phyloP scores from a whole-genome alignment of 306 rosid genomes.

The Herpetospermum pedunculosum region DNA sequence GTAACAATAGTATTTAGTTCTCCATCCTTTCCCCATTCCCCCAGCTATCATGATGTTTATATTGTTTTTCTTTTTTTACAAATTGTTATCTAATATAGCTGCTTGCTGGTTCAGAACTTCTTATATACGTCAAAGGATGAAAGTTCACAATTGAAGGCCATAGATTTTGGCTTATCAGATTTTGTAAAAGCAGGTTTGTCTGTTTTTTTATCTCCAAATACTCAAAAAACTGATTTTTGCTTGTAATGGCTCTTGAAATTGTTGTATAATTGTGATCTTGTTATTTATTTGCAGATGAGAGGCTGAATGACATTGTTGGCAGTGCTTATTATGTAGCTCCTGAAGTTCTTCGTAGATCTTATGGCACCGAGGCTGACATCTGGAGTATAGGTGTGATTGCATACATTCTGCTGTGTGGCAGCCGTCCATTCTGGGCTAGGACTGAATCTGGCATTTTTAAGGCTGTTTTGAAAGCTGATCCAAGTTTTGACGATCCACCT shows the following conservation, averaged over 20 bases:
- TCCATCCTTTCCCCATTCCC: neutral
- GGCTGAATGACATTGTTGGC: conserved; percentile 90
- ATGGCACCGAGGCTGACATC: conserved; percentile 79
- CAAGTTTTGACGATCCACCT: conserved; percentile 76
- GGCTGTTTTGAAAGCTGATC: conserved; percentile 80
- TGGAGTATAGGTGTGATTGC: conserved; percentile 99
- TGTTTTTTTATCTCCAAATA: neutral
- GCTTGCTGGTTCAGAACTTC: conserved; percentile 63
- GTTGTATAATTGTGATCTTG: conserved; percentile 8
- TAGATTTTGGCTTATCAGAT: conserved; percentile 95
- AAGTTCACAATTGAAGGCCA: conserved; percentile 80
- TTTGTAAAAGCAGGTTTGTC: conserved; percentile 73
- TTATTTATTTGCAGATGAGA: conserved; percentile 58
- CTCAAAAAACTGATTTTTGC: neutral
- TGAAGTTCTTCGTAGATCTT: conserved; percentile 85
- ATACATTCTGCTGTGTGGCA: conserved; percentile 80
- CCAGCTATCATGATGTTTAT: neutral
- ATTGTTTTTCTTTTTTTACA: conserved; percentile 6
- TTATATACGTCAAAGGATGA: conserved; percentile 67
- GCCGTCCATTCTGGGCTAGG: conserved; percentile 98
- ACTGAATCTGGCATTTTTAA: conserved; percentile 92
- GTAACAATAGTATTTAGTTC: neutral
- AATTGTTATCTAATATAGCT: conserved; percentile 18
- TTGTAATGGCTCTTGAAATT: neutral
- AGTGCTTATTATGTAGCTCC: conserved; percentile 99